Conservation (phyloP, 192 early-diverging fungal genomes). For the Gonapodya prolifera region DNA sequence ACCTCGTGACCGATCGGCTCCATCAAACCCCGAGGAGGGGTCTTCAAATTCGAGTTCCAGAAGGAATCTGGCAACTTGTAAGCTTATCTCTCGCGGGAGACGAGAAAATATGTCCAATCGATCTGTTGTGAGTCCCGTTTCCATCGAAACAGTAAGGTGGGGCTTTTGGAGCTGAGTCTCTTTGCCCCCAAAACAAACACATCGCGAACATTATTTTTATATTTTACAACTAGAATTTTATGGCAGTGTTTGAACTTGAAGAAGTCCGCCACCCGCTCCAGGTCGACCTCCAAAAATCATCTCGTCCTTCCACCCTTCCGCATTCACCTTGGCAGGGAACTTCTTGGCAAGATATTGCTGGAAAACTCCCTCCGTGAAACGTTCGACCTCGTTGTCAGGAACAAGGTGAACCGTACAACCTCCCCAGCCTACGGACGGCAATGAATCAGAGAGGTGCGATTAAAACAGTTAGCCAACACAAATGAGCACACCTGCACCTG, state of each 20-base stretch:
- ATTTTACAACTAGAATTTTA: no score
- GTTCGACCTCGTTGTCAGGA: constrained; percentile 12
- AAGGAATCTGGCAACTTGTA: neutral
- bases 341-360: neutral
- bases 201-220: no score
- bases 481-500: constrained; percentile 88
- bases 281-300: neutral
- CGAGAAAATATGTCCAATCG: neutral
- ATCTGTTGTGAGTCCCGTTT: no score
- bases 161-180: no score
- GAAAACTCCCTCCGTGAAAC: neutral
- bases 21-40: neutral
- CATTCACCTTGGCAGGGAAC: neutral
- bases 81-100: neutral
- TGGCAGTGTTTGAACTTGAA: neutral
- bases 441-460: no score
- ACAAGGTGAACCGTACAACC: constrained; percentile 74
- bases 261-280: neutral
- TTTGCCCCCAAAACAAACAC: no score
- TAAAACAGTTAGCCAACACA: constrained; percentile 13
- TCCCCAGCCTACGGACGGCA: constrained; percentile 10
- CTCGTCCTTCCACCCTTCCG: neutral
- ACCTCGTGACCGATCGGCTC: neutral
- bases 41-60: neutral
- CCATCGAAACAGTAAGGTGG: no score